Conservation (phyloP, 108 stramenopile genomes). For the Cylindrotheca closterium region DNA sequence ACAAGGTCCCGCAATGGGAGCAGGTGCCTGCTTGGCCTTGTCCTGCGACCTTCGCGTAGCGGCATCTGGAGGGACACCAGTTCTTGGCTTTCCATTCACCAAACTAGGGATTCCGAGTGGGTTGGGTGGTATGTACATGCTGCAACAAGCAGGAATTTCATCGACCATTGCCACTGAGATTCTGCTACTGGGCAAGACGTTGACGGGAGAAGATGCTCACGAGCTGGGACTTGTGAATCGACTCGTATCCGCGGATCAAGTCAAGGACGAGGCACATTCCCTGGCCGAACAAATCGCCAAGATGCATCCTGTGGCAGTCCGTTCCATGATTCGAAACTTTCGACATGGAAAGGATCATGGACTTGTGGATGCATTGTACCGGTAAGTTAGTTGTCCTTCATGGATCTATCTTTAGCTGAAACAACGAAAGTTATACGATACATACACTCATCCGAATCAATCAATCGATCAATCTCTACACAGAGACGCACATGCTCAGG, state of each 20-base stretch:
- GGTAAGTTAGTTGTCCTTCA: too few species aligned
- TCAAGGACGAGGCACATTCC: constrained; percentile 35
- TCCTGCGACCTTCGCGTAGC: constrained; percentile 72
- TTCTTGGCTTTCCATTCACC: constrained; percentile 73
- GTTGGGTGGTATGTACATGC: constrained; percentile 68
- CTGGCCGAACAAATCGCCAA: constrained; percentile 43
- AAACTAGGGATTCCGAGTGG: constrained; percentile 76
- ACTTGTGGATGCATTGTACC: constrained; percentile 32
- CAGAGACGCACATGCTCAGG: constrained; percentile 63
- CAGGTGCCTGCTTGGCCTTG: constrained; percentile 71
- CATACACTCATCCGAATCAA: too few species aligned
- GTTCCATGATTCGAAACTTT: constrained; percentile 50
- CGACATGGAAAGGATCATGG: constrained; percentile 43
- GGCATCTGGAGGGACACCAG: neutral
- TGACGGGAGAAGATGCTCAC: constrained; percentile 55
- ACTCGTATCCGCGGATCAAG: constrained; percentile 15
- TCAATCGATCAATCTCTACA: too few species aligned
- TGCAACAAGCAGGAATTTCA: constrained; percentile 40
- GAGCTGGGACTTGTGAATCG: constrained; percentile 45
- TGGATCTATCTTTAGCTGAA: too few species aligned
- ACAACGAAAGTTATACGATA: too few species aligned
- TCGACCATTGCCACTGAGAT: constrained; percentile 41
- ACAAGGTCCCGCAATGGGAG: constrained; percentile 76
- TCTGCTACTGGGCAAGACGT: constrained; percentile 50
- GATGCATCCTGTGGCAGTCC: constrained; percentile 55